phyloP scores from a whole-genome alignment of 1,284 basidiomycete species.

The Melampsora larici-populina region DNA sequence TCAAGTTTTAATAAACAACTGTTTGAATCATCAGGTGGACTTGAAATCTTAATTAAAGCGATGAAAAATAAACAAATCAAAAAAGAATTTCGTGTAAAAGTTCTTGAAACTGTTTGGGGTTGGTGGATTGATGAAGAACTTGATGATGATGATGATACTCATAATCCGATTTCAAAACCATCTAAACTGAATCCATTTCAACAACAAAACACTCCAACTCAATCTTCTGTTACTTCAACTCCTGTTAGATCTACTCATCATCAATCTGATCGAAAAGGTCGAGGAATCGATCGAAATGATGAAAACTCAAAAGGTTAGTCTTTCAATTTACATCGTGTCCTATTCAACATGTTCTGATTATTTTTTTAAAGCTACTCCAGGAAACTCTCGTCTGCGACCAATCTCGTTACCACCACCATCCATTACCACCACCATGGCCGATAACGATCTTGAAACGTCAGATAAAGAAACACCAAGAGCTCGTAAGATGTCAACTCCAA shows the following conservation, averaged over 20 bases:
- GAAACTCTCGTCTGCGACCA: constrained; percentile 19
- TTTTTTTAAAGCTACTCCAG: neutral
- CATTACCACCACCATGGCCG: neutral
- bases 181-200: constrained; percentile 3
- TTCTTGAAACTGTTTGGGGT: constrained; percentile 40
- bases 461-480: neutral
- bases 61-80: constrained; percentile 31
- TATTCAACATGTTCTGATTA: neutral
- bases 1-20: constrained; percentile 21
- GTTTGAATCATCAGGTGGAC: constrained; percentile 33
- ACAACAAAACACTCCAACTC: neutral
- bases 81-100: constrained; percentile 27
- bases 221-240: neutral
- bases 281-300: neutral
- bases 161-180: neutral
- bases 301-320: neutral
- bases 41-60: constrained; percentile 37
- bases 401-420: constrained; percentile 25
- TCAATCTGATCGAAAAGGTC: neutral
- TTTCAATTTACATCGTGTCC: neutral
- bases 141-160: constrained; percentile 6
- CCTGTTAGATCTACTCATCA: neutral
- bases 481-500: constrained; percentile 8
- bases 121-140: constrained; percentile 41
- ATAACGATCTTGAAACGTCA: constrained; percentile 2